A percentile compares a stretch with the other conserved stretches of the same genome.
These are phyloP conservation scores for Kodamaea nitidulidarum DNA, from an alignment of 805 yeast species.

Conservation along the genomic window DNA sequence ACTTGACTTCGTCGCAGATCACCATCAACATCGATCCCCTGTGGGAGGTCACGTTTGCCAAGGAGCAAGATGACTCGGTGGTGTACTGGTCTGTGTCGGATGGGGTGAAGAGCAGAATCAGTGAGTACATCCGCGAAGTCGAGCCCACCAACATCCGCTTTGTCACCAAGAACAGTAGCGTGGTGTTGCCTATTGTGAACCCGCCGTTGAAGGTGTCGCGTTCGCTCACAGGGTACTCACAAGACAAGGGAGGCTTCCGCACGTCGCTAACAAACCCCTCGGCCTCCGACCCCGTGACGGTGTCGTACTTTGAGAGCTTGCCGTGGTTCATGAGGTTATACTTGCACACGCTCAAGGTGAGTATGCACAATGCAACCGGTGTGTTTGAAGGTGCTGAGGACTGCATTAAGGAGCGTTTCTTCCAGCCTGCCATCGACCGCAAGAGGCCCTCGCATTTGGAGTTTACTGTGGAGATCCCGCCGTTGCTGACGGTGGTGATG, in stretches of 20 bases:
- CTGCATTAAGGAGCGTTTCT: slow-evolving; percentile 51
- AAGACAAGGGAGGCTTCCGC: slow-evolving; percentile 86
- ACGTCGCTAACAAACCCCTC: slow-evolving; percentile 71
- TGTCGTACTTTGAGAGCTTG: slow-evolving; percentile 71
- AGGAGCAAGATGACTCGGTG: slow-evolving; percentile 10
- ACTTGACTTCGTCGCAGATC: slow-evolving; percentile 34
- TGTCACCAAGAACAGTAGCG: slow-evolving; percentile 42
- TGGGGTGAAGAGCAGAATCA: slow-evolving; percentile 4
- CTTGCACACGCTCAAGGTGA: slow-evolving; percentile 59
- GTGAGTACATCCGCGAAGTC: slow-evolving; percentile 16
- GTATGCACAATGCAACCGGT: slow-evolving; percentile 22
- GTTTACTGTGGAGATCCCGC: slow-evolving; percentile 59
- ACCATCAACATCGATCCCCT: slow-evolving; percentile 41
- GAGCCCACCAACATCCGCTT: slow-evolving; percentile 35
- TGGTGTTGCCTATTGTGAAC: slow-evolving; percentile 31
- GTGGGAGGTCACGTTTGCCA: slow-evolving; percentile 45
- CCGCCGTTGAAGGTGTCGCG: slow-evolving; percentile 77
- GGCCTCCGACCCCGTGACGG: slow-evolving; percentile 35
- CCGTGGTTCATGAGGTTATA: slow-evolving; percentile 93
- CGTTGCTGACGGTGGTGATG: slow-evolving; percentile 54
- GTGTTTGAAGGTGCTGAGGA: slow-evolving; percentile 14
- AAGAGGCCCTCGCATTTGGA: slow-evolving; percentile 81
- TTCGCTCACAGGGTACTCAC: slow-evolving; percentile 87
- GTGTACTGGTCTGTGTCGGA: slow-evolving; percentile 10
- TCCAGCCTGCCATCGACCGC: slow-evolving; percentile 77